Percentiles rank a stretch among this genome's conserved stretches.
Conservation (phyloP, 257 asterid genomes). For the Gentiana dahurica region DNA sequence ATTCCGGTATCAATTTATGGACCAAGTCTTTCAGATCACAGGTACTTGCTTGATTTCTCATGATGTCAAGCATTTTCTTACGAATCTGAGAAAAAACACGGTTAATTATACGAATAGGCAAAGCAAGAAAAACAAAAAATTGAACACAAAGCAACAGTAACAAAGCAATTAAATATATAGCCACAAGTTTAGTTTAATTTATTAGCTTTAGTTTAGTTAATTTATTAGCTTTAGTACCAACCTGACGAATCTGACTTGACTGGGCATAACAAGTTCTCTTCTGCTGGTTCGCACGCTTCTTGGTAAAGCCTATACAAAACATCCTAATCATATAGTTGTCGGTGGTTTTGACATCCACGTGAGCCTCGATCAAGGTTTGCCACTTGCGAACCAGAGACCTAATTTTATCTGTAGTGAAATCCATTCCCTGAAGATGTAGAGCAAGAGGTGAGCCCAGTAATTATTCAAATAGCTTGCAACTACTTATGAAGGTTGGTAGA, state of each 20-base stretch:
- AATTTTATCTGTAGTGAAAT: constrained; percentile 66
- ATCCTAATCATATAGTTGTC: constrained; percentile 52
- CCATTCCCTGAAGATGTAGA: constrained; percentile 48
- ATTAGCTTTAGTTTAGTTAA: too few species aligned
- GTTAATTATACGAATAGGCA: too few species aligned
- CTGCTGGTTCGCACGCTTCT: constrained; percentile 78
- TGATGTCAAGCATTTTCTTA: constrained; percentile 26
- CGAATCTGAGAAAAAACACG: constrained; percentile 14
- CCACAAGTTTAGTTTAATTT: too few species aligned
- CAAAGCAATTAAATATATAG: too few species aligned
- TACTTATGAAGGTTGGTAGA: background rate
- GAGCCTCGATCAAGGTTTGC: constrained; percentile 81
- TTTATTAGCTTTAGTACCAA: constrained; percentile 3
- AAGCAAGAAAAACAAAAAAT: too few species aligned
- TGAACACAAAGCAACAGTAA: too few species aligned
- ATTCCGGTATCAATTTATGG: constrained; percentile 26
- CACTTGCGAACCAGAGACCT: constrained; percentile 73
- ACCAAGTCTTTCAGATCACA: constrained; percentile 32
- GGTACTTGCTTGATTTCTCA: constrained; percentile 24
- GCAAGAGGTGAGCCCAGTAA: background rate
- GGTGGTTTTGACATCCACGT: constrained; percentile 82
- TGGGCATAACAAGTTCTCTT: constrained; percentile 84
- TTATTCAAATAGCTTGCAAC: background rate
- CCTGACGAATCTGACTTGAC: constrained; percentile 79
- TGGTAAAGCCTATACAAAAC: constrained; percentile 84